Percentiles rank a stretch among this genome's conserved stretches.
phyloP scores from a whole-genome alignment of 306 rosid species.

The Arachis stenosperma region DNA sequence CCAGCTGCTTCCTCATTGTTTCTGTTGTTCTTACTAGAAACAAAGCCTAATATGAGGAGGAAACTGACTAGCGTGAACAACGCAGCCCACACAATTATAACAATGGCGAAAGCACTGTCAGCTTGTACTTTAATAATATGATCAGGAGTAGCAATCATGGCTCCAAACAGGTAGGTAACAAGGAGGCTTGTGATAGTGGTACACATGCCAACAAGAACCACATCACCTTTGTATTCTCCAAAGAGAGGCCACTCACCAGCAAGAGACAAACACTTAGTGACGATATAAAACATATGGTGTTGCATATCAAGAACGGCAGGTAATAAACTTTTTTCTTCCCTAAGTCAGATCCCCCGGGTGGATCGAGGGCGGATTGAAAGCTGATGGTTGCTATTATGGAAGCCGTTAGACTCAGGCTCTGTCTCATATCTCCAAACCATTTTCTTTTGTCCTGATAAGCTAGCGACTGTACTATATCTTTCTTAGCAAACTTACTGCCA shows the following conservation, averaged over 20 bases:
- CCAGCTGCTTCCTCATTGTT: neutral
- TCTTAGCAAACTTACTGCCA: too few species aligned
- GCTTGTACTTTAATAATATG: neutral
- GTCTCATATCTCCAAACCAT: neutral
- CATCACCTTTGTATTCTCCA: neutral
- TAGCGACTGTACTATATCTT: too few species aligned
- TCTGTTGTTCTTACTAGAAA: neutral
- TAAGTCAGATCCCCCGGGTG: neutral
- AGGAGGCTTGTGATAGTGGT: neutral
- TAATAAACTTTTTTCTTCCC: neutral
- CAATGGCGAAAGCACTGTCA: neutral
- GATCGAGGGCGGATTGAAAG: neutral
- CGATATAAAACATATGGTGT: neutral
- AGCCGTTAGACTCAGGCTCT: slow-evolving; percentile 1
- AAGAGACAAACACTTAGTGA: neutral
- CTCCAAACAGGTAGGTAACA: neutral
- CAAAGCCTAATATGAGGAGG: neutral
- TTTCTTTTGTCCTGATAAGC: too few species aligned
- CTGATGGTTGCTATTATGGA: too few species aligned
- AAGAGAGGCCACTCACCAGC: slow-evolving; percentile 25
- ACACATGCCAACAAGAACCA: slow-evolving; percentile 24
- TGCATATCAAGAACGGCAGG: neutral
- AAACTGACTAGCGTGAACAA: neutral
- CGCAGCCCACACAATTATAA: neutral
- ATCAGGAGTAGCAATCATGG: neutral